Conservation (phyloP, 441 rosid species). For the Flueggea neowawraea region DNA sequence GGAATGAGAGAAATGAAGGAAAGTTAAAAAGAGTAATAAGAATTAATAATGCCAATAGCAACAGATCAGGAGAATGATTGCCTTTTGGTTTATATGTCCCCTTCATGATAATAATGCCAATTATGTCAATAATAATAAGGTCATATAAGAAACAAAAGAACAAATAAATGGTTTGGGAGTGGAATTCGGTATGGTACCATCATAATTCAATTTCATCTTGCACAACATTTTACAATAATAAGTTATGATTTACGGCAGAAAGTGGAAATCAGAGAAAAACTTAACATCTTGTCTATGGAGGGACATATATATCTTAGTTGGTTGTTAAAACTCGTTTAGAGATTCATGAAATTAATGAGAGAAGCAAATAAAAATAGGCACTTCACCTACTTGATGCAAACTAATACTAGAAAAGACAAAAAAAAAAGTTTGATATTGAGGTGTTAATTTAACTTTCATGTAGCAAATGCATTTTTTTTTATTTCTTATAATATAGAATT, state of each 20-base stretch:
- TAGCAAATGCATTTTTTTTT: too few species aligned
- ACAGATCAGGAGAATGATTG: slow-evolving; percentile 38
- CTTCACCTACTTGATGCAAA: too few species aligned
- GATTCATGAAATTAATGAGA: too few species aligned
- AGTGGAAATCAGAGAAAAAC: too few species aligned
- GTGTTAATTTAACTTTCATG: too few species aligned
- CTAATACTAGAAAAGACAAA: too few species aligned
- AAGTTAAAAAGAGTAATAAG: background rate
- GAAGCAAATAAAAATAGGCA: too few species aligned
- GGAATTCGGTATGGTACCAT: slow-evolving; percentile 31
- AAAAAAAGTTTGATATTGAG: too few species aligned
- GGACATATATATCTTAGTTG: too few species aligned
- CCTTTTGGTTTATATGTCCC: slow-evolving; percentile 70
- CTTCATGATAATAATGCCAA: slow-evolving; percentile 50
- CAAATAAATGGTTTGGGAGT: slow-evolving; percentile 32
- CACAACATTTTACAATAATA: slow-evolving; percentile 18
- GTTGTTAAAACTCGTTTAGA: too few species aligned
- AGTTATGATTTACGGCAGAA: background rate
- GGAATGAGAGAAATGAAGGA: background rate
- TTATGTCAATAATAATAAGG: slow-evolving; percentile 55
- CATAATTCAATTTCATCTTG: slow-evolving; percentile 16
- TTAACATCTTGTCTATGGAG: too few species aligned
- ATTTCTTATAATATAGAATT: too few species aligned
- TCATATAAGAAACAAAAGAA: slow-evolving; percentile 36
- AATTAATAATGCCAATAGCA: slow-evolving; percentile 27